These are phyloP conservation scores for Hymenoscyphus occultus DNA, from an alignment of 2,329 filamentous ascomycete genomes.

Conservation along the genomic window DNA sequence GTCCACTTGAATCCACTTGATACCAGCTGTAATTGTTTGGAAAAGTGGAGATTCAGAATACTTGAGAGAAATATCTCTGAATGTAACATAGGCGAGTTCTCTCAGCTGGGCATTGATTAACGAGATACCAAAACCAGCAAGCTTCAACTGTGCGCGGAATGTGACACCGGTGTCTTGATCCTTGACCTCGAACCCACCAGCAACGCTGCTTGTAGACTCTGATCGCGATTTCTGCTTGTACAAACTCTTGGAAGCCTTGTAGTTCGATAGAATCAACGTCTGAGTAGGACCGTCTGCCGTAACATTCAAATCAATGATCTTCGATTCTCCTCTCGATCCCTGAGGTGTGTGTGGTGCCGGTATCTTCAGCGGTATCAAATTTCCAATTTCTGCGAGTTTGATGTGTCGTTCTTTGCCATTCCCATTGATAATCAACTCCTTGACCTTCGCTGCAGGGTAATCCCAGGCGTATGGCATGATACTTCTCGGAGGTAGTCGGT, in stretches of 20 bases:
- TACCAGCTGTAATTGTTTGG: slow-evolving; percentile 82
- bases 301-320: slow-evolving; percentile 95
- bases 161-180: slow-evolving; percentile 83
- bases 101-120: slow-evolving; percentile 89
- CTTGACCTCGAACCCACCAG: slow-evolving; percentile 87
- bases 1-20: slow-evolving; percentile 99
- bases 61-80: slow-evolving; percentile 85
- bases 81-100: slow-evolving; percentile 89
- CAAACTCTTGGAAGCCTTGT: slow-evolving; percentile 86
- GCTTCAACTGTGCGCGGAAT: slow-evolving; percentile 82
- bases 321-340: slow-evolving; percentile 59
- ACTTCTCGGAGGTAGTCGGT: slow-evolving; percentile 86
- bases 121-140: slow-evolving; percentile 89
- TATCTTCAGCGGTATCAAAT: slow-evolving; percentile 91
- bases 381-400: slow-evolving; percentile 94
- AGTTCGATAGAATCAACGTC: slow-evolving; percentile 90
- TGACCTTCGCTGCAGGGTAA: slow-evolving; percentile 95
- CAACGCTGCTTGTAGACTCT: slow-evolving; percentile 48
- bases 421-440: slow-evolving; percentile 81
- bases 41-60: slow-evolving; percentile 92
- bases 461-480: slow-evolving; percentile 99
- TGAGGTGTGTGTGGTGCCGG: slow-evolving; percentile 49
- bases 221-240: slow-evolving; percentile 64
- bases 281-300: slow-evolving; percentile 94
- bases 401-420: slow-evolving; percentile 83